Evolutionary conservation across 257 asterid species (phyloP).

Genomic region (Lycium ferocissimum): DNA sequence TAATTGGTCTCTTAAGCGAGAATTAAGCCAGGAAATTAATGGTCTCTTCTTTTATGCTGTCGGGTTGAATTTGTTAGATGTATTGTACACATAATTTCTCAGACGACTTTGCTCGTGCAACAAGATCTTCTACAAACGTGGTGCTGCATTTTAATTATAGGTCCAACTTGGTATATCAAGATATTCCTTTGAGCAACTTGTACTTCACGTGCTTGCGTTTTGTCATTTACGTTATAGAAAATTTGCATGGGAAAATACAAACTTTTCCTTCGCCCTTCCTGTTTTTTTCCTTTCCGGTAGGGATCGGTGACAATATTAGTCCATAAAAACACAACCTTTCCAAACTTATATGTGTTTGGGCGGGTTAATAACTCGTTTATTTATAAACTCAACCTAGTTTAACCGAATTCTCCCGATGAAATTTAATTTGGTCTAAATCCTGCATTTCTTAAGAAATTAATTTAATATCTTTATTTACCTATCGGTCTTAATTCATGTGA

Average conservation of each 20-base stretch:
- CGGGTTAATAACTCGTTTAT: too few relatives aligned
- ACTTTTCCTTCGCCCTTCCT: background rate
- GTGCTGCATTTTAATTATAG: slow-evolving; percentile 29
- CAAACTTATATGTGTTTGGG: too few relatives aligned
- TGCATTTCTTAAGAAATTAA: too few relatives aligned
- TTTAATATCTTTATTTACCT: too few relatives aligned
- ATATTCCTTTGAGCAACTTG: slow-evolving; percentile 34
- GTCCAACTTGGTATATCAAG: slow-evolving; percentile 25
- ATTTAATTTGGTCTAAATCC: too few relatives aligned
- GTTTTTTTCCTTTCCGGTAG: background rate
- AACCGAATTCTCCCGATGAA: too few relatives aligned
- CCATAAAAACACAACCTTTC: too few relatives aligned
- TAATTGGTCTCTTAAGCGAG: slow-evolving; percentile 60
- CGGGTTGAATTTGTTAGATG: slow-evolving; percentile 40
- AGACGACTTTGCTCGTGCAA: slow-evolving; percentile 38
- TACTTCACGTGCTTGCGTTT: slow-evolving; percentile 38
- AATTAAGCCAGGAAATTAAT: background rate
- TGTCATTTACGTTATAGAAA: slow-evolving; percentile 12
- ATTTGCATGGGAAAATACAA: slow-evolving; percentile 37
- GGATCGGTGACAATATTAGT: too few relatives aligned
- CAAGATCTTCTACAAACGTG: slow-evolving; percentile 60
- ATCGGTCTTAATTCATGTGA: too few relatives aligned
- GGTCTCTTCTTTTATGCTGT: slow-evolving; percentile 31
- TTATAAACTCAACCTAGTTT: too few relatives aligned
- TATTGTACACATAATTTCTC: background rate